A percentile compares a stretch with the other conserved stretches of the same genome.
Evolutionary conservation across 1,139 yeast species (phyloP).

Genomic region (Nakaseomyces nivariensis): DNA sequence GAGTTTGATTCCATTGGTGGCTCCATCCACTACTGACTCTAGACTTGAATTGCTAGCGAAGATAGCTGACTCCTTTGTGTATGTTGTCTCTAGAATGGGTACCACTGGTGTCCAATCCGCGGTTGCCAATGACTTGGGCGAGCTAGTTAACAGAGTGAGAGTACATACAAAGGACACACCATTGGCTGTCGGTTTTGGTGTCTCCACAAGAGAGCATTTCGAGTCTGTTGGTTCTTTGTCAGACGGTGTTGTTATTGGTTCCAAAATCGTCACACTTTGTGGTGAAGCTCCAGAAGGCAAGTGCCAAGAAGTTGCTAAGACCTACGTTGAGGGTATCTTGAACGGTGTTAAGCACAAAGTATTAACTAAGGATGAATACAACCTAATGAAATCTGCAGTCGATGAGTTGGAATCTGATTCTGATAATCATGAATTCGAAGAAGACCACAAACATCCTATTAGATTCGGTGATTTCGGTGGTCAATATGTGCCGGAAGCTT

Average conservation of each 20-base stretch:
- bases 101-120: conserved; percentile 77
- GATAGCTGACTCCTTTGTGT: conserved; percentile 89
- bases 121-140: conserved; percentile 56
- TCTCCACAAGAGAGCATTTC: conserved; percentile 86
- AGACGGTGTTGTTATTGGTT: conserved; percentile 94
- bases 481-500: conserved; percentile 94
- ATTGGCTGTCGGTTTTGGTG: conserved; percentile 95
- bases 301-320: conserved; percentile 49
- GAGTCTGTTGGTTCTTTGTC: conserved; percentile 67
- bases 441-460: conserved; percentile 51
- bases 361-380: conserved; percentile 24
- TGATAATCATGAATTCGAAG: conserved; percentile 36
- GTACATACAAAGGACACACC: conserved; percentile 67
- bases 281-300: conserved; percentile 54
- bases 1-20: conserved; percentile 85
- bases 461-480: conserved; percentile 96
- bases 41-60: conserved; percentile 67
- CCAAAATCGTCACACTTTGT: conserved; percentile 64
- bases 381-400: conserved; percentile 22
- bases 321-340: conserved; percentile 60
- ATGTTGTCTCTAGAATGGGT: conserved; percentile 96
- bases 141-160: conserved; percentile 66
- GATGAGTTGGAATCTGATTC: conserved; percentile 22
- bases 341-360: conserved; percentile 42
- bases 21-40: conserved; percentile 91